Base-by-base conservation (phyloP, 129 eudicot genomes). In the Chrysanthemum makinoi region DNA sequence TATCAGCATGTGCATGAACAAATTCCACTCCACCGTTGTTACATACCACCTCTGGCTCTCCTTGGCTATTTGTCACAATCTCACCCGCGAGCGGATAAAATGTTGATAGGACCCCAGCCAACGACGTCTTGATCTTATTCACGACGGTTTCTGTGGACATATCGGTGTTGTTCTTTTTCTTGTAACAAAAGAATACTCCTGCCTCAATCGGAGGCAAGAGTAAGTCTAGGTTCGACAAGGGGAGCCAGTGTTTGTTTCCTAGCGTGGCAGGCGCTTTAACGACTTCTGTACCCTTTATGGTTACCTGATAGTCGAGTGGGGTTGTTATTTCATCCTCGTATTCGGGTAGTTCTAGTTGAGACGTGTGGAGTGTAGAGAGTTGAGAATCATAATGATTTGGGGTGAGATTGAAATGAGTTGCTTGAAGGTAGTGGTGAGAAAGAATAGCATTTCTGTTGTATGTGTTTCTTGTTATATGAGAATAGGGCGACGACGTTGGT, bases 21-120 rank as follows among this genome's bases (percentile, higher is more conserved):
- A 89, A 89, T 56, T 83, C 87, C 30, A 89, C 91, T 11, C 91
- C 96, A 0, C 73, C 64, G 78, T 86, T 81, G 80, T 86, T 83
- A 74, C 89, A 89, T 5, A 76, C 52, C 43, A 89, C 33, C 81
- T 81, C 85, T 15, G 91, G 84, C 53, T 89, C 96, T 5, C 84
- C 87, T 10, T 43, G 62, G 16, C 39, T 14, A 86, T 89, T 89
- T 11, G 39, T 62, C 60, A 81, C 80, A 18, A 88, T 74, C 65
- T 85, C 91, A 35, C 96, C 91, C 1, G 89, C 86, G 8, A 88
- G 78, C 1, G 88, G 73, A 48, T 83, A 86, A 80, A 63, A 88
- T 0, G 69, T 19, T 3, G 76, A 86, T 18, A 88, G 61, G 6
- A 66, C 68, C 35, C 82, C 56, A 5, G 86, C 85, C 59, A 88